phyloP scores from a whole-genome alignment of 768 basidiomycete genomes.

The Steccherinum ochraceum region DNA sequence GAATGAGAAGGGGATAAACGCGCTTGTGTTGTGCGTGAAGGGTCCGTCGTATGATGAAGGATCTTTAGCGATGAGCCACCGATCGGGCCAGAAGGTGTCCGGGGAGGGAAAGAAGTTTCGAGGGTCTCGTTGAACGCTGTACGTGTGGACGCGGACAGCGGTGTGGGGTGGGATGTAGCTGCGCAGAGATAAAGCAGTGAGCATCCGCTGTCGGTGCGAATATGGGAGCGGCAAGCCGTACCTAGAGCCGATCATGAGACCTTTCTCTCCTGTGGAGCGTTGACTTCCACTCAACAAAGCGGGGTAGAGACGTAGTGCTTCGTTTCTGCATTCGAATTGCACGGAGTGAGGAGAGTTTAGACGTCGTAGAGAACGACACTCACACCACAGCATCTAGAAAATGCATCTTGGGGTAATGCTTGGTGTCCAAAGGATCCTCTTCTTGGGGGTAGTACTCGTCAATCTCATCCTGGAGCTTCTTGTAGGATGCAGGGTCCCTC shows the following conservation, averaged over 20 bases:
- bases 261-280: constrained; percentile 5
- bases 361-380: no score
- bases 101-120: constrained; percentile 17
- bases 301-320: constrained; percentile 36
- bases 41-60: constrained; percentile 7
- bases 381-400: constrained; percentile 26
- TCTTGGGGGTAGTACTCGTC: constrained; percentile 27
- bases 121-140: constrained; percentile 15
- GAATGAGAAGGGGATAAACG: constrained; percentile 38
- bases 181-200: neutral
- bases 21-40: constrained; percentile 20
- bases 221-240: neutral
- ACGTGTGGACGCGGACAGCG: constrained; percentile 8
- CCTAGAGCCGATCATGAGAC: constrained; percentile 2
- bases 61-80: constrained; percentile 15
- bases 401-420: constrained; percentile 21
- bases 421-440: constrained; percentile 21
- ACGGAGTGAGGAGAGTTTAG: no score
- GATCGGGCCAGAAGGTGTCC: constrained; percentile 17
- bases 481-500: constrained; percentile 29
- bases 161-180: constrained; percentile 17
- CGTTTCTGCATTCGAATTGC: no score
- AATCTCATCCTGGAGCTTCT: constrained; percentile 34
- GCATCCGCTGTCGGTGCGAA: neutral
- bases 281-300: constrained; percentile 30